phyloP scores from a whole-genome alignment of 1,284 basidiomycete species.

The Ceratobasidium sp. region DNA sequence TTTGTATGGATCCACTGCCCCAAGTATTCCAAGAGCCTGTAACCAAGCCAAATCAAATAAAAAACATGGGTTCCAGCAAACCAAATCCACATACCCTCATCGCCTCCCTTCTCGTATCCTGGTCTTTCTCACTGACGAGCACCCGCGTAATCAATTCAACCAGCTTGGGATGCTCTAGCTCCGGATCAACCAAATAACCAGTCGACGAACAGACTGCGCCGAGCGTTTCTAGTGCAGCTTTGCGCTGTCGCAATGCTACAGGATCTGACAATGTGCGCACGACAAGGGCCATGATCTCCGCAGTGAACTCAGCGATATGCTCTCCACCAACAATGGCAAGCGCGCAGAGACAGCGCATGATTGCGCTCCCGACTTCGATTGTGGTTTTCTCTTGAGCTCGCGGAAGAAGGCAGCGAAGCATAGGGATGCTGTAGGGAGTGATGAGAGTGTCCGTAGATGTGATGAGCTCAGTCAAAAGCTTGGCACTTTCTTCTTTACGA shows the following conservation, averaged over 20 bases:
- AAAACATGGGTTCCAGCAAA: neutral
- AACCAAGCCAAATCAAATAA: neutral
- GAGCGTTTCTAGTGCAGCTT: conserved; percentile 25
- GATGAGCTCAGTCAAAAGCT: conserved; percentile 29
- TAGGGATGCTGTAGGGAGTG: conserved; percentile 31
- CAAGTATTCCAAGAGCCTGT: conserved; percentile 25
- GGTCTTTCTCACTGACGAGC: conserved; percentile 19
- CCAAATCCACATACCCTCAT: conserved; percentile 19
- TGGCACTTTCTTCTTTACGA: conserved; percentile 38
- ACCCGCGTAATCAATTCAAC: conserved; percentile 38
- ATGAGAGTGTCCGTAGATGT: conserved; percentile 30
- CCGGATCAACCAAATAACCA: conserved; percentile 26
- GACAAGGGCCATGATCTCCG: conserved; percentile 26
- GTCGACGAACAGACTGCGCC: conserved; percentile 38
- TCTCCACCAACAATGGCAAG: conserved; percentile 28
- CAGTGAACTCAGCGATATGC: conserved; percentile 22
- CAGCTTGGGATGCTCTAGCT: conserved; percentile 25
- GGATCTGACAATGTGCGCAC: conserved; percentile 27
- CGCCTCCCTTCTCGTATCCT: conserved; percentile 29
- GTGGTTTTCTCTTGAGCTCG: conserved; percentile 24
- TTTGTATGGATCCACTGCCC: conserved; percentile 34
- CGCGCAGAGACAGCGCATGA: conserved; percentile 31
- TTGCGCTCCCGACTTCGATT: conserved; percentile 29
- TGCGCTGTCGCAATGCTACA: conserved; percentile 9
- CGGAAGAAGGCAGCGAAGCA: conserved; percentile 16